Percentiles rank a stretch among this genome's conserved stretches.
Conservation (phyloP, 192 early-diverging fungal species). For the Phycomyces nitens region DNA sequence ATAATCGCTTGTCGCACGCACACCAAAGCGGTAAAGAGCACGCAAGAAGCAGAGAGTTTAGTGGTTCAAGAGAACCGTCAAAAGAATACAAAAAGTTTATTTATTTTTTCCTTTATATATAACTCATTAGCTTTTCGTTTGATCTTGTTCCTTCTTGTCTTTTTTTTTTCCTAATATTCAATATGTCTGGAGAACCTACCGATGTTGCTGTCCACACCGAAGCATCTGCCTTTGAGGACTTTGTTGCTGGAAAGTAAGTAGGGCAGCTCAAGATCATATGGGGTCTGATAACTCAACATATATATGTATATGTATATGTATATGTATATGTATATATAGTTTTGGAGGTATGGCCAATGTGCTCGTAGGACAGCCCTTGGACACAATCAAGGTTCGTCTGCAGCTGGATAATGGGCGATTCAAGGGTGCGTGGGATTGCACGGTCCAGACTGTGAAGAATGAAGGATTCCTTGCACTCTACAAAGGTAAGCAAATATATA, state of each 20-base stretch:
- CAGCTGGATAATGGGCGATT: conserved; percentile 64
- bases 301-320: too few species aligned
- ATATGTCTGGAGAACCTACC: neutral
- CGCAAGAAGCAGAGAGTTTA: too few species aligned
- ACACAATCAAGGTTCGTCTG: conserved; percentile 82
- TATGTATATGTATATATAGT: too few species aligned
- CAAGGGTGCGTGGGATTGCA: conserved; percentile 77
- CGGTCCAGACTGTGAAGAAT: conserved; percentile 74
- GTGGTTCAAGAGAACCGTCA: too few species aligned
- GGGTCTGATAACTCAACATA: too few species aligned
- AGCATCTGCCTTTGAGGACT: conserved; percentile 39
- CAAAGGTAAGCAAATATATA: conserved; percentile 53
- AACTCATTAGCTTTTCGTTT: neutral
- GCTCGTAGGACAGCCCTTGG: conserved; percentile 71
- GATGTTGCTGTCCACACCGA: neutral
- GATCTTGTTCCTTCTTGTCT: neutral
- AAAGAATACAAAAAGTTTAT: neutral
- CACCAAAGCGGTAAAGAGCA: too few species aligned
- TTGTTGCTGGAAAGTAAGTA: conserved; percentile 60
- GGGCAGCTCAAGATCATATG: too few species aligned
- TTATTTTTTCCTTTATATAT: neutral
- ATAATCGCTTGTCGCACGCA: too few species aligned
- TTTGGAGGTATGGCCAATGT: conserved; percentile 68
- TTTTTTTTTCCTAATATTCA: neutral
- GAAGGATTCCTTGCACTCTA: conserved; percentile 77